Conservation (phyloP, 2,329 filamentous ascomycete genomes). For the Tolypocladium paradoxum region DNA sequence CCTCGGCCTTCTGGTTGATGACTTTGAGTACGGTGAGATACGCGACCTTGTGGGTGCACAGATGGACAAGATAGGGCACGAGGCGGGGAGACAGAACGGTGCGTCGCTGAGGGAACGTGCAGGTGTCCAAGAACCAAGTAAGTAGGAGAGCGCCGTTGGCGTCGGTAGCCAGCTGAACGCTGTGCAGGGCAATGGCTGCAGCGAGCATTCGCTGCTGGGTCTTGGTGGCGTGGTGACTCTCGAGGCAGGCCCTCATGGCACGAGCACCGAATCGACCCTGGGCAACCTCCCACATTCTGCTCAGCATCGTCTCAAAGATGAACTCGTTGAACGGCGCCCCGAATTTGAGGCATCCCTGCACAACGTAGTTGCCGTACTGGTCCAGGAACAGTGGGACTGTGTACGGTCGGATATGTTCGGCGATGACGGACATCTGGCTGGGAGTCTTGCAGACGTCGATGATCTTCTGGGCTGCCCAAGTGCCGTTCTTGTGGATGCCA, state of each 20-base stretch:
- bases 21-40: slow-evolving; percentile 96
- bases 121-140: slow-evolving; percentile 97
- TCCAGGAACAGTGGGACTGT: slow-evolving; percentile 88
- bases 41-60: slow-evolving; percentile 97
- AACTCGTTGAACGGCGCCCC: slow-evolving; percentile 84
- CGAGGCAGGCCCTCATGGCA: slow-evolving; percentile 91
- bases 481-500: slow-evolving; percentile 97
- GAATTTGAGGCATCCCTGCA: slow-evolving; percentile 93
- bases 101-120: slow-evolving; percentile 84
- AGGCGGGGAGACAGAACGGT: slow-evolving; percentile 86
- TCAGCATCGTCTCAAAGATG: slow-evolving; percentile 96
- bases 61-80: slow-evolving; percentile 83
- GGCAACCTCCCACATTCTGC: slow-evolving; percentile 82
- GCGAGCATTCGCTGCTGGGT: slow-evolving; percentile 94
- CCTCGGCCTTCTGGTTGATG: slow-evolving; percentile 93
- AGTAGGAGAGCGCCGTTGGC: slow-evolving; percentile 87
- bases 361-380: slow-evolving; percentile 96
- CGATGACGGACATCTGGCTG: slow-evolving; percentile 72
- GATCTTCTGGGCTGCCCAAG: slow-evolving; percentile 98
- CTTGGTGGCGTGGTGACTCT: slow-evolving; percentile 90
- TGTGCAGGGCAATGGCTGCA: slow-evolving; percentile 89
- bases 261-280: slow-evolving; percentile 91
- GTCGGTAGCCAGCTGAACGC: slow-evolving; percentile 91
- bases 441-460: slow-evolving; percentile 90
- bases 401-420: slow-evolving; percentile 74